These are phyloP conservation scores for Ambrosia artemisiifolia DNA, from an alignment of 129 eudicot species.

Conservation along the genomic window DNA sequence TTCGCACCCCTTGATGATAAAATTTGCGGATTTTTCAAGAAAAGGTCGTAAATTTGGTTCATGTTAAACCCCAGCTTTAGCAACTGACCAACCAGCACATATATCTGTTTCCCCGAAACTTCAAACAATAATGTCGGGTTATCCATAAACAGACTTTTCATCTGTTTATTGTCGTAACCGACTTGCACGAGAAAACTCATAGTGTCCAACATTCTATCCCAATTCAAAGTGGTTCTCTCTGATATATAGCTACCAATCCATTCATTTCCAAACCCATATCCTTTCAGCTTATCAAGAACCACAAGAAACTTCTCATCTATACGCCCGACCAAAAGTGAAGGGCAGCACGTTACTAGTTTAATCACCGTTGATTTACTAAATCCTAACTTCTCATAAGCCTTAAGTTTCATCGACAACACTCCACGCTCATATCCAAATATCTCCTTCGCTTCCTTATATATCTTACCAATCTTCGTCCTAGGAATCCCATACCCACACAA, in stretches of 20 bases:
- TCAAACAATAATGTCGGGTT: slow-evolving; percentile 54
- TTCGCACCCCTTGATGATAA: slow-evolving; percentile 42
- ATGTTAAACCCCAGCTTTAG: slow-evolving; percentile 58
- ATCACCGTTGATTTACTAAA: slow-evolving; percentile 49
- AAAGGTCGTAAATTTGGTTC: slow-evolving; percentile 39
- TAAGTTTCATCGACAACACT: slow-evolving; percentile 45
- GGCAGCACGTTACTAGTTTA: slow-evolving; percentile 57
- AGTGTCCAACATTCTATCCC: slow-evolving; percentile 53
- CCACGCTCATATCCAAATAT: slow-evolving; percentile 51
- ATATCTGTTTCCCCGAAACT: slow-evolving; percentile 56
- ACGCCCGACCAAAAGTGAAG: slow-evolving; percentile 50
- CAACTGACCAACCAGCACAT: slow-evolving; percentile 51
- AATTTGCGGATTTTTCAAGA: slow-evolving; percentile 46
- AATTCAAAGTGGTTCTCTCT: slow-evolving; percentile 39
- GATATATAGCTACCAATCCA: slow-evolving; percentile 57
- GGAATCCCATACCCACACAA: slow-evolving; percentile 73
- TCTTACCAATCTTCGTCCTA: slow-evolving; percentile 53
- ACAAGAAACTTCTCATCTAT: slow-evolving; percentile 36
- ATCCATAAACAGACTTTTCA: slow-evolving; percentile 35
- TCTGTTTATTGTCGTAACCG: slow-evolving; percentile 47
- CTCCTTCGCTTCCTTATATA: slow-evolving; percentile 53
- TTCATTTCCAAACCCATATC: slow-evolving; percentile 48
- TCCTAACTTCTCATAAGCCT: slow-evolving; percentile 58
- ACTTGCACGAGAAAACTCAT: slow-evolving; percentile 51
- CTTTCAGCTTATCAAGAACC: slow-evolving; percentile 48